These are phyloP conservation scores for Bathelium albidoporum DNA, from an alignment of 495 filamentous ascomycete species.

Conservation along the genomic window DNA sequence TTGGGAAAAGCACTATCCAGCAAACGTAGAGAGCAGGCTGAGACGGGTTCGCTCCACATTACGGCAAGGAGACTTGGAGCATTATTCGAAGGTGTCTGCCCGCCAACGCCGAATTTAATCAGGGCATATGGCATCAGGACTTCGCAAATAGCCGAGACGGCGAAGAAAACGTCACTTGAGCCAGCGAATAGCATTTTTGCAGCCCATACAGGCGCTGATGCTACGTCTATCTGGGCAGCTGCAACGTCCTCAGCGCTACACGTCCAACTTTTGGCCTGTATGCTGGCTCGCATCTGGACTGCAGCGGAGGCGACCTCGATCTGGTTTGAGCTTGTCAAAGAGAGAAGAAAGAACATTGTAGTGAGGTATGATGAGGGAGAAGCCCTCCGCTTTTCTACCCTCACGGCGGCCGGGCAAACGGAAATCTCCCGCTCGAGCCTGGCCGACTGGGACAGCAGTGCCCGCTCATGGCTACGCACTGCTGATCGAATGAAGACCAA, in stretches of 20 bases:
- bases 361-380: slow-evolving; percentile 4
- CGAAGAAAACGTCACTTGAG: background rate
- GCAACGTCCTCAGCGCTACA: slow-evolving; percentile 29
- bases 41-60: background rate
- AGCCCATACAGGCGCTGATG: background rate
- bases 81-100: background rate
- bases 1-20: background rate
- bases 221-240: slow-evolving; percentile 24
- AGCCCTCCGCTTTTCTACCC: background rate
- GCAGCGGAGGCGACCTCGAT: slow-evolving; percentile 25
- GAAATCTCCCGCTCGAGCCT: slow-evolving; percentile 21
- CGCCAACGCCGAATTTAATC: background rate
- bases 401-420: background rate
- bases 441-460: slow-evolving; percentile 32
- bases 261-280: slow-evolving; percentile 29
- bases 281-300: slow-evolving; percentile 28
- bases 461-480: slow-evolving; percentile 27
- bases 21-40: background rate
- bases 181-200: background rate
- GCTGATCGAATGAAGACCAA: slow-evolving; percentile 21
- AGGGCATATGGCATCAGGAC: background rate
- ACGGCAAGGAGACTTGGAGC: background rate
- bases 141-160: background rate
- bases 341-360: slow-evolving; percentile 10
- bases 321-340: slow-evolving; percentile 28